Evolutionary conservation across 345 rosid species (phyloP), one percentile per base, ranked within the genome.

Genomic region (Eucalyptus curtisii): DNA sequence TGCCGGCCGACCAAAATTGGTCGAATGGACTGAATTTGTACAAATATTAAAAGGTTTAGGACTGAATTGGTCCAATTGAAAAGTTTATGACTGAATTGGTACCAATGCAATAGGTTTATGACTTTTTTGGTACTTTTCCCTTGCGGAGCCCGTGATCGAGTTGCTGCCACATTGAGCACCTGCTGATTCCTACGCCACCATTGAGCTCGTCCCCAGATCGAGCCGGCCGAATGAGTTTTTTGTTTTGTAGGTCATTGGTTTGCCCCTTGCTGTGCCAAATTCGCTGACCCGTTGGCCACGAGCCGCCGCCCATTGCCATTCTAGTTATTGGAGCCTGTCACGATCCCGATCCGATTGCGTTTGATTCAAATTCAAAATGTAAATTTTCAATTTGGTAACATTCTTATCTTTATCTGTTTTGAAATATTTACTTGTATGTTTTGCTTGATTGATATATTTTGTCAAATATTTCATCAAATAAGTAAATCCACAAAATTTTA

Each of bases 341-440:
- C 2, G 25, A 53, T 53, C 57, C 10, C 4, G 2, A 16, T 50
- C 98, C 49, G 59, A 53, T 55, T 22, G 30, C 61, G 13, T 55
- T 22, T 24, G 27, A 55, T 55, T 55, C 61, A 55, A 24, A 55
- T 93, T 95, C 12, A 95, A 96, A 33, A 33, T 10, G 13, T 33
- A 17, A 68, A 22, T 55, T 55, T 55, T 55, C 61, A 24, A 55
- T 55, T 55, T 22, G 61, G 61, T 55, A 24, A 24, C 5, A 55
- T 55, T 55, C 61, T 55, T 55, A 55, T 55, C 4, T 55, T 55
- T 24, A 55, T 55, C 30, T 24, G 27, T 55, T 55, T 24, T 55
- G 61, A 55, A 55, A 24, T 55, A 9, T 55, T 55, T 55, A 55
- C 3, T 24, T 24, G 61, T 24, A 22, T 55, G 13, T 55, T 55